phyloP scores from a whole-genome alignment of 768 basidiomycete genomes.

The Lactarius hatsudake region DNA sequence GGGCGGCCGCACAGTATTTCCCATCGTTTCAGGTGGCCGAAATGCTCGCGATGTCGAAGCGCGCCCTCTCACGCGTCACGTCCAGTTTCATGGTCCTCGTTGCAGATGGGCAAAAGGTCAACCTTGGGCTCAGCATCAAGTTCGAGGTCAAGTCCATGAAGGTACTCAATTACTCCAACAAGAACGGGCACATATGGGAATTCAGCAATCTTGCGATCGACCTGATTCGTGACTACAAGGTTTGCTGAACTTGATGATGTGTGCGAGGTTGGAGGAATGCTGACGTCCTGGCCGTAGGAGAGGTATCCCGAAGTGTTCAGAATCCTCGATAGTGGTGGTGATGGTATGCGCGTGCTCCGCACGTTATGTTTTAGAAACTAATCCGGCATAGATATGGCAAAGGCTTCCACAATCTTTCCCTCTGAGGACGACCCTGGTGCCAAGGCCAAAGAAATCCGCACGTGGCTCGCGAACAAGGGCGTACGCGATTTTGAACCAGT shows the following conservation, averaged over 20 bases:
- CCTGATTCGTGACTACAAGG: slow-evolving; percentile 83
- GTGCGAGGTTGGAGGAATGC: not conserved
- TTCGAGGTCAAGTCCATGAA: slow-evolving; percentile 93
- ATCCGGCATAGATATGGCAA: slow-evolving; percentile 61
- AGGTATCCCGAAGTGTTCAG: slow-evolving; percentile 84
- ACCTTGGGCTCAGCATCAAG: slow-evolving; percentile 92
- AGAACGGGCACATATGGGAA: slow-evolving; percentile 86
- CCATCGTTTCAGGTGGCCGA: slow-evolving; percentile 80
- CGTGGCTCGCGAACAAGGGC: slow-evolving; percentile 84
- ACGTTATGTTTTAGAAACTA: not conserved
- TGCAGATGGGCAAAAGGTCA: slow-evolving; percentile 73
- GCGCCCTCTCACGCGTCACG: slow-evolving; percentile 85
- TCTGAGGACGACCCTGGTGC: slow-evolving; percentile 58
- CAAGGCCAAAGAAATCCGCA: slow-evolving; percentile 70
- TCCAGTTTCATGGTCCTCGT: slow-evolving; percentile 90
- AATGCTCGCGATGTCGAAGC: slow-evolving; percentile 67
- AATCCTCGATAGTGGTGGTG: slow-evolving; percentile 65
- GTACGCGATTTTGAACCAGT: slow-evolving; percentile 91
- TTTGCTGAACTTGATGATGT: slow-evolving; percentile 27
- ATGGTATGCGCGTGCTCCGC: slow-evolving; percentile 49
- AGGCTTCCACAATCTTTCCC: slow-evolving; percentile 58
- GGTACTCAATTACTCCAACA: slow-evolving; percentile 88
- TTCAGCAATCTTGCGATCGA: slow-evolving; percentile 85
- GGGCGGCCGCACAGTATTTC: slow-evolving; percentile 57
- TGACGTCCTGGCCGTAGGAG: slow-evolving; percentile 39